Percentiles rank a stretch among this genome's conserved stretches.
Conservation (phyloP, 208 protist genomes). For the Leishmania lainsoni region DNA sequence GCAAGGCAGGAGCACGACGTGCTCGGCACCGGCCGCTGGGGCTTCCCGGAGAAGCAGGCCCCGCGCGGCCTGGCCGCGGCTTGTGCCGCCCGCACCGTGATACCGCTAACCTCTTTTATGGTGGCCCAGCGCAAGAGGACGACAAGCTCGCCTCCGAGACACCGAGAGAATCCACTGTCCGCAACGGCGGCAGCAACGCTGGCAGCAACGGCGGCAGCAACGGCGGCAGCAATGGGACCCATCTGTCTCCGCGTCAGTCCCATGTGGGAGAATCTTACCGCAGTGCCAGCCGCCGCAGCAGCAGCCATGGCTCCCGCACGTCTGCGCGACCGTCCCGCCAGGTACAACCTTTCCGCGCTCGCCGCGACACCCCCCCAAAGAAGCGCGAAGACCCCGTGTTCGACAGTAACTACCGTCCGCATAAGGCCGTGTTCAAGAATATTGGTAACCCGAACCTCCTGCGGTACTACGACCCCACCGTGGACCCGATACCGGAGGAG, state of each 20-base stretch:
- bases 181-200: neutral
- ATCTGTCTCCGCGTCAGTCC: neutral
- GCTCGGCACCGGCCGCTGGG: conserved; percentile 69
- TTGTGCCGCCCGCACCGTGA: conserved; percentile 52
- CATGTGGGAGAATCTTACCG: neutral
- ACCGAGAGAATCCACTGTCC: neutral
- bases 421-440: conserved; percentile 25
- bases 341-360: neutral
- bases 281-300: neutral
- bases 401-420: conserved; percentile 14
- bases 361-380: conserved; percentile 8
- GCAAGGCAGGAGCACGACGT: conserved; percentile 85
- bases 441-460: conserved; percentile 37
- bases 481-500: conserved; percentile 38
- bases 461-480: conserved; percentile 66
- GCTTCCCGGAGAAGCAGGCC: conserved; percentile 46
- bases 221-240: neutral
- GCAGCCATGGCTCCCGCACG: neutral
- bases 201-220: too few relatives aligned
- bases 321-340: neutral
- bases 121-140: conserved; percentile 7
- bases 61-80: conserved; percentile 41
- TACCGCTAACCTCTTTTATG: conserved; percentile 44
- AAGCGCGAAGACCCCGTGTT: conserved; percentile 24
- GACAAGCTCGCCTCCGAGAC: neutral